These are phyloP conservation scores for Melastoma candidum DNA, from an alignment of 441 rosid genomes.

Conservation along the genomic window DNA sequence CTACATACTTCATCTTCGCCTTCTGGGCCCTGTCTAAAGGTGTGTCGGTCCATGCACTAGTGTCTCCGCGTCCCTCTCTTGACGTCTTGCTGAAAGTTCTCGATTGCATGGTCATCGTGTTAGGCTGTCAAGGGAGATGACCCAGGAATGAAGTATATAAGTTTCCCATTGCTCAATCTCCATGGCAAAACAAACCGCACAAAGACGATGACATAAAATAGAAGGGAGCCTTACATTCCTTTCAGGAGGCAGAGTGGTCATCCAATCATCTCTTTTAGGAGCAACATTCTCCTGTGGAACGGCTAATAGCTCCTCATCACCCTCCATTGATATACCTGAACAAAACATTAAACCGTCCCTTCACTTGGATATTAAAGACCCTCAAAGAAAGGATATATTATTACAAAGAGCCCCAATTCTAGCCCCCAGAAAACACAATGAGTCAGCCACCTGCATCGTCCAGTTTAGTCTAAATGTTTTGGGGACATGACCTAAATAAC, in stretches of 20 bases:
- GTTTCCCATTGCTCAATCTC: too few species aligned
- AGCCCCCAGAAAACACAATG: too few species aligned
- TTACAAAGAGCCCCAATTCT: too few species aligned
- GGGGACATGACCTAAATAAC: too few species aligned
- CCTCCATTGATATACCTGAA: conserved; percentile 92
- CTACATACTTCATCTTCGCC: conserved; percentile 72
- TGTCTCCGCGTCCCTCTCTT: conserved; percentile 86
- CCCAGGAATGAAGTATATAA: neutral
- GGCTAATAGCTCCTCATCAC: conserved; percentile 84
- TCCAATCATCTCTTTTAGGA: conserved; percentile 91
- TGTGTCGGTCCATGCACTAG: conserved; percentile 80
- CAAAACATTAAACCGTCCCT: conserved; percentile 7
- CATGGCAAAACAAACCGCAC: too few species aligned
- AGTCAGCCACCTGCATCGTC: too few species aligned
- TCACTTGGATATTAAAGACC: conserved; percentile 9
- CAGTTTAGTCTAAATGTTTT: too few species aligned
- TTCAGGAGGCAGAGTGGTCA: conserved; percentile 95
- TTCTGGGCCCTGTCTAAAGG: conserved; percentile 81
- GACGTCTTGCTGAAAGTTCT: conserved; percentile 53
- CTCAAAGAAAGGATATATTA: neutral
- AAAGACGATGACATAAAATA: neutral
- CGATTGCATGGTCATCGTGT: conserved; percentile 56
- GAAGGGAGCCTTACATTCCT: conserved; percentile 47
- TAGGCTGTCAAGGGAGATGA: conserved; percentile 41
- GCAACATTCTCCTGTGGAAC: conserved; percentile 55